Percentiles rank a stretch among this genome's conserved stretches.
Evolutionary conservation across 2,329 filamentous ascomycete genomes (phyloP).

Genomic region (Hymenoscyphus occultus): DNA sequence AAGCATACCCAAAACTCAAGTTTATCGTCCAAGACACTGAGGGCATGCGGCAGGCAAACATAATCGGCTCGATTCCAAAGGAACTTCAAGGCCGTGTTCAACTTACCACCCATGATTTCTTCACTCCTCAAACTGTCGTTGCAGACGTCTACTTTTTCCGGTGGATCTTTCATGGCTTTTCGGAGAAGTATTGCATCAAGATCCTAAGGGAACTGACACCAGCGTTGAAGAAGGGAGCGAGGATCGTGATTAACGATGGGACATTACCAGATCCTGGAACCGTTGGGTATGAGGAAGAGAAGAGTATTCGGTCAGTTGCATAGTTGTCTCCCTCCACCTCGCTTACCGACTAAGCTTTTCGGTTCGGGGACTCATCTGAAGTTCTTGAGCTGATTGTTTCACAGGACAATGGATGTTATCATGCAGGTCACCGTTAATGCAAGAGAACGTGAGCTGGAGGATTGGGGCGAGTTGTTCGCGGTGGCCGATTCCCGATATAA

Average conservation of each 20-base stretch:
- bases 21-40: conserved; percentile 36
- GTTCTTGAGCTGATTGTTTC: neutral
- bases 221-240: conserved; percentile 6
- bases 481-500: conserved; percentile 9
- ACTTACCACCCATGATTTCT: conserved; percentile 44
- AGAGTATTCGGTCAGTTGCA: conserved; percentile 10
- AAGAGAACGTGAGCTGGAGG: conserved; percentile 8
- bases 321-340: neutral
- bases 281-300: neutral
- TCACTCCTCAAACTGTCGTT: conserved; percentile 33
- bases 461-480: conserved; percentile 8
- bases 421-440: conserved; percentile 11
- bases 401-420: conserved; percentile 8
- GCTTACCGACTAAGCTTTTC: neutral
- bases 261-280: conserved; percentile 10
- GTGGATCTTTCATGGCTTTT: conserved; percentile 14
- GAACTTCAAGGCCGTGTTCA: conserved; percentile 23
- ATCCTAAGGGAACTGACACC: conserved; percentile 9
- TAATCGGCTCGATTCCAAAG: conserved; percentile 9
- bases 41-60: conserved; percentile 30
- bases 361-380: neutral
- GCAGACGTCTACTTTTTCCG: conserved; percentile 30
- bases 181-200: conserved; percentile 11
- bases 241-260: conserved; percentile 13
- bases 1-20: conserved; percentile 22